A percentile compares a stretch with the other conserved stretches of the same genome.
Conservation (phyloP, 345 rosid genomes). For the Punica granatum region DNA sequence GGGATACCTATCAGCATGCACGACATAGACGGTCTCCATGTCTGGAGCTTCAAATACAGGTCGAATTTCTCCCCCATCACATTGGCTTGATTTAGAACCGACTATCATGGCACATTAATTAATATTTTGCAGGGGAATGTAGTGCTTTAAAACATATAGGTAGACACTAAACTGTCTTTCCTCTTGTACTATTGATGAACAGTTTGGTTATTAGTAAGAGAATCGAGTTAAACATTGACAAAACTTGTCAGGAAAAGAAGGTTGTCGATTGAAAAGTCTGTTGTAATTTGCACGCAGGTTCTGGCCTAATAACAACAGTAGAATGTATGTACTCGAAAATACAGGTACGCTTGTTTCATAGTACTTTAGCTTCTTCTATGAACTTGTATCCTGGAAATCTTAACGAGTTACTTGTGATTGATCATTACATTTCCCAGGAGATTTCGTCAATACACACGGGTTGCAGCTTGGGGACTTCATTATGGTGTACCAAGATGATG, state of each 20-base stretch:
- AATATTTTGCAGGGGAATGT: no score
- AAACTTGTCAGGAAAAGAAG: neutral
- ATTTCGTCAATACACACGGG: slow-evolving; percentile 75
- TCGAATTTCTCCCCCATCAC: slow-evolving; percentile 4
- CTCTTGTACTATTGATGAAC: no score
- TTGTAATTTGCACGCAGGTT: slow-evolving; percentile 37
- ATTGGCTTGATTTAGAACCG: neutral
- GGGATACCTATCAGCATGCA: slow-evolving; percentile 73
- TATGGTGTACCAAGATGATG: slow-evolving; percentile 59
- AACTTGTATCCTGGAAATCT: no score
- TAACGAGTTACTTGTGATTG: neutral
- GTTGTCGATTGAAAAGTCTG: neutral
- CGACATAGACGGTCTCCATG: slow-evolving; percentile 69
- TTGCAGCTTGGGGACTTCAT: slow-evolving; percentile 78
- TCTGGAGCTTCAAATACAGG: slow-evolving; percentile 96
- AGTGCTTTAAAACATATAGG: no score
- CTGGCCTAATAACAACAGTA: slow-evolving; percentile 97
- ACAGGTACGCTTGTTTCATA: slow-evolving; percentile 43
- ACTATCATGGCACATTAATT: no score
- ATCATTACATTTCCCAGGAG: slow-evolving; percentile 38
- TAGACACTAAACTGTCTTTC: no score
- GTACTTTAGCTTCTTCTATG: no score
- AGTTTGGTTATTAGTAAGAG: no score
- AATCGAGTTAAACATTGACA: no score
- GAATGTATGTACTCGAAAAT: slow-evolving; percentile 96